Evolutionary conservation across 1,284 basidiomycete species (phyloP), one percentile per base, ranked within the genome.

Genomic region (Ganoderma meredithae): DNA sequence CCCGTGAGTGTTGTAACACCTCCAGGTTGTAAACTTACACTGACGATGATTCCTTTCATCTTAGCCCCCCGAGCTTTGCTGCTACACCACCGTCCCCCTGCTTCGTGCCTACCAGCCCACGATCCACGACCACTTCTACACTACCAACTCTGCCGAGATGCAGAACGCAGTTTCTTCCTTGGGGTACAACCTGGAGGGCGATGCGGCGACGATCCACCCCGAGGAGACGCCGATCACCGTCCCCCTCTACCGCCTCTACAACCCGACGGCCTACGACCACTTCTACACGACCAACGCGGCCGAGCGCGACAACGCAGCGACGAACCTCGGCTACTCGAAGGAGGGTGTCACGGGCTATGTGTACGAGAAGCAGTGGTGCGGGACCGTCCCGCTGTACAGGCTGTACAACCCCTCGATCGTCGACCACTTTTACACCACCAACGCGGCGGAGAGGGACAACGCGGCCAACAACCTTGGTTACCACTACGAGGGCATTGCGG

Each of bases 121-220:
- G 17, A 36, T 41, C 5, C 43, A 39, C 6, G 71, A 72, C 47
- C 72, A 72, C 63, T 74, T 72, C 69, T 74, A 71, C 68, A 69
- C 72, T 17, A 69, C 71, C 36, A 64, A 61, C 25, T 47, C 55
- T 47, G n/a, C 59, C 2, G 66, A 69, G 67, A 41, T 60, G 43
- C 47, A 73, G 52, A 65, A 53, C 49, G 68, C 70, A 8, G 49
- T 65, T 33, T 52, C 56, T 10, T 12, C 27, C 36, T 49, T 56
- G 36, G 65, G 66, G 13, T 73, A 73, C 66, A 59, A 13, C 22
- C 39, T 43, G 43, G 70, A 71, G 56, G 66, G 68, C 22, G 53
- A 64, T 39, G 65, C 70, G 27, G 66, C 62, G 13, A 52, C 62
- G 17, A 68, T 73, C 39, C 62, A 61, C 49, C 36, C 71, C 4